Evolutionary conservation across 176 grass and related monocot genomes (phyloP).

Genomic region (Poa annua): DNA sequence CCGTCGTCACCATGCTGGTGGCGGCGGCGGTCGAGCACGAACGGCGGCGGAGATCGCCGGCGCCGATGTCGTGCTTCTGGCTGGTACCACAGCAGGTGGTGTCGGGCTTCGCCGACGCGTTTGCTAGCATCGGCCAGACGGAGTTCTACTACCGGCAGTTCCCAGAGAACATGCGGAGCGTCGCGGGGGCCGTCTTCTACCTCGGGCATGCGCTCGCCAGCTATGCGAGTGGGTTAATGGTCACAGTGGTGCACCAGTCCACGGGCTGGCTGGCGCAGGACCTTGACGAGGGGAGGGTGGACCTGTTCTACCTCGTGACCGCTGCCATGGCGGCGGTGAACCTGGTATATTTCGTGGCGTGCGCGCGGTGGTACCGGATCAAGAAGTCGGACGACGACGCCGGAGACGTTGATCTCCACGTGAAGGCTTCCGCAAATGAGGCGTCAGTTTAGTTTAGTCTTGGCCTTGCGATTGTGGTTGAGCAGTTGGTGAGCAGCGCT

Average conservation of each 20-base stretch:
- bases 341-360: conserved; percentile 57
- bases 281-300: conserved; percentile 54
- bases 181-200: conserved; percentile 57
- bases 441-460: not conserved
- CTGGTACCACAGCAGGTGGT: conserved; percentile 66
- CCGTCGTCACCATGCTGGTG: conserved; percentile 48
- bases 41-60: conserved; percentile 4
- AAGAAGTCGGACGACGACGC: conserved; percentile 31
- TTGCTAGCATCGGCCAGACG: conserved; percentile 54
- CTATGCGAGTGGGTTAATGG: conserved; percentile 54
- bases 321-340: conserved; percentile 46
- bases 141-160: conserved; percentile 84
- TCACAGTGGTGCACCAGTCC: conserved; percentile 50
- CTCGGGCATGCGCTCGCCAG: conserved; percentile 36
- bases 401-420: not conserved
- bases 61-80: conserved; percentile 48
- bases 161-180: conserved; percentile 46
- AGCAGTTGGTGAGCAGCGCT: not conserved
- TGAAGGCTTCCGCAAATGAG: not conserved
- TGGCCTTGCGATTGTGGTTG: no score
- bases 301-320: conserved; percentile 65
- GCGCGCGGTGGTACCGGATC: conserved; percentile 72
- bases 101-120: conserved; percentile 60
- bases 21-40: conserved; percentile 49
- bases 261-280: conserved; percentile 68